A percentile compares a stretch with the other conserved stretches of the same genome.
phyloP scores from a whole-genome alignment of 345 rosid genomes.

The Rubroshorea leprosula region DNA sequence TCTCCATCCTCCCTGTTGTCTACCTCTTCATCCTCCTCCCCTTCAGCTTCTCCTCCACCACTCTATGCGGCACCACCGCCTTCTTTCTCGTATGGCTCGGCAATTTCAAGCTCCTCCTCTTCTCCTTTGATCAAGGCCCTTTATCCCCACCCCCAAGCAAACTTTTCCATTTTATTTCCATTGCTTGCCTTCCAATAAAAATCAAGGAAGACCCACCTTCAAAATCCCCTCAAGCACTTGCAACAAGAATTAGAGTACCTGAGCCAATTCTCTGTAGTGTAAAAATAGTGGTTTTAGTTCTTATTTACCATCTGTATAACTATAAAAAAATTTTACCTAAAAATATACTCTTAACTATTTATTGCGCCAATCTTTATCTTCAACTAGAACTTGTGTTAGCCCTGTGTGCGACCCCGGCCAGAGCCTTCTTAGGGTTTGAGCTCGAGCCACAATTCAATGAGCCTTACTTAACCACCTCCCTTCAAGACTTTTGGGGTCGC shows the following conservation, averaged over 20 bases:
- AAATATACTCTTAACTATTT: slow-evolving; percentile 7
- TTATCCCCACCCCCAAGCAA: slow-evolving; percentile 36
- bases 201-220: slow-evolving; percentile 15
- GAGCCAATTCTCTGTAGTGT: slow-evolving; percentile 19
- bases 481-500: slow-evolving; percentile 80
- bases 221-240: too few relatives aligned
- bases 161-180: slow-evolving; percentile 45
- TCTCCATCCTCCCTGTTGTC: slow-evolving; percentile 45
- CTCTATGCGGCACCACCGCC: slow-evolving; percentile 27
- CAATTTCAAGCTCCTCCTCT: slow-evolving; percentile 63
- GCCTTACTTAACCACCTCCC: slow-evolving; percentile 57
- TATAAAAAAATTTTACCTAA: slow-evolving; percentile 34
- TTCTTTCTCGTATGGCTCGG: slow-evolving; percentile 56
- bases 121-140: slow-evolving; percentile 55
- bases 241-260: background rate
- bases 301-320: slow-evolving; percentile 24
- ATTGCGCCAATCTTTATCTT: slow-evolving; percentile 34
- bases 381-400: slow-evolving; percentile 31
- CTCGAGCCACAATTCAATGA: slow-evolving; percentile 59
- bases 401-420: slow-evolving; percentile 31
- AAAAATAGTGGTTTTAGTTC: slow-evolving; percentile 28
- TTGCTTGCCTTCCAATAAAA: slow-evolving; percentile 59
- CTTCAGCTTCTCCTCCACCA: slow-evolving; percentile 28
- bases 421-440: slow-evolving; percentile 38
- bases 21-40: slow-evolving; percentile 49